Percentiles rank a stretch among this genome's conserved stretches.
These are phyloP conservation scores for Penicillium sp. DNA, from an alignment of 2,329 filamentous ascomycete species.

Conservation along the genomic window DNA sequence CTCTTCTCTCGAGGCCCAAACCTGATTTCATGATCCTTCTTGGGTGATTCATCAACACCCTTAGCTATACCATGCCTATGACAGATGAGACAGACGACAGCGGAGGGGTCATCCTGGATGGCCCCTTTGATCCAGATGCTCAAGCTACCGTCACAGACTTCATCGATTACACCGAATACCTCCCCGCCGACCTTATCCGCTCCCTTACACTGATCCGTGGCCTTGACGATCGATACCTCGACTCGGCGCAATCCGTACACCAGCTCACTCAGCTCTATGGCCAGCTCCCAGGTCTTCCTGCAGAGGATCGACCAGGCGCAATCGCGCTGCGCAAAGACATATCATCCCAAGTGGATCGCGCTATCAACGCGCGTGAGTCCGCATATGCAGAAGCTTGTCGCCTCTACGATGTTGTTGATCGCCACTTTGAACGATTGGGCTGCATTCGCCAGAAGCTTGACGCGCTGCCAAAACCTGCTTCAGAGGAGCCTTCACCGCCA, in stretches of 20 bases:
- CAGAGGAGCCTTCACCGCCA: constrained; percentile 60
- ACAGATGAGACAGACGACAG: constrained; percentile 45
- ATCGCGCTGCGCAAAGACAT: constrained; percentile 57
- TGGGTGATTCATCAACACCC: not conserved
- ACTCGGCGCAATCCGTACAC: constrained; percentile 43
- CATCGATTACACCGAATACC: constrained; percentile 69
- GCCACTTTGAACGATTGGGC: constrained; percentile 58
- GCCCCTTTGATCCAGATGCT: constrained; percentile 62
- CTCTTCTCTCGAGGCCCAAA: not conserved
- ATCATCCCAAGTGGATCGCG: constrained; percentile 56
- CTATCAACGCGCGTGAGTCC: constrained; percentile 57
- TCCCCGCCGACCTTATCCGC: constrained; percentile 64
- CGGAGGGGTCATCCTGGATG: constrained; percentile 47
- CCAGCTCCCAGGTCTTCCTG: constrained; percentile 53
- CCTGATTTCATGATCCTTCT: not conserved
- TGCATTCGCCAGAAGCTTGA: constrained; percentile 64
- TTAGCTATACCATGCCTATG: constrained; percentile 33
- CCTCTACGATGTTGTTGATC: constrained; percentile 58
- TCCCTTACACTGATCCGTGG: constrained; percentile 62
- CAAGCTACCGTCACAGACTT: constrained; percentile 68
- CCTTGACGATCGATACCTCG: constrained; percentile 48
- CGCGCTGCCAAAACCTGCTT: constrained; percentile 61
- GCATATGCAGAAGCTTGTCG: constrained; percentile 58
- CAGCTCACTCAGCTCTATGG: constrained; percentile 47
- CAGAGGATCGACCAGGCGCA: constrained; percentile 53